Evolutionary conservation across 148 eudicot species (phyloP), one percentile per base, ranked within the genome.

Genomic region (Hydrangea macrophylla): DNA sequence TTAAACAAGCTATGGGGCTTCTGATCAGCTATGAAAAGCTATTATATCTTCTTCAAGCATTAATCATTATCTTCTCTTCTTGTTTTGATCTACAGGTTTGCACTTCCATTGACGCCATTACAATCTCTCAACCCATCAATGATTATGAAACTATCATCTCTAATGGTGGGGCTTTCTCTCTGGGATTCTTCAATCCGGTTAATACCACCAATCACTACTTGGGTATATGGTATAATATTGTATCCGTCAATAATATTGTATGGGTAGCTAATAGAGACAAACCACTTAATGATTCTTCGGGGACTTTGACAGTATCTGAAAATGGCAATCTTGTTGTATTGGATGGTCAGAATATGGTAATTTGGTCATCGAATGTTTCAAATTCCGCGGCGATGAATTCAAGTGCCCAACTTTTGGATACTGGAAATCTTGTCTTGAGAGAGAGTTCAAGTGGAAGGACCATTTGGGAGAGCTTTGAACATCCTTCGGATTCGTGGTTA

Each of bases 401-500:
- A 8, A 64, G 65, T 37, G 78, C 69, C 28, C 71, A 70, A n/a
- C 75, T 78, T 33, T 60, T 45, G 18, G 65, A 78, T 70, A 24
- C 72, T 50, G 82, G 82, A 5, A 74, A 78, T 54, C 60, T 78
- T 48, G 64, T 67, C 57, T 10, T 78, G 33, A 17, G 20, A 12
- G 25, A 32, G 10, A 36, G 10, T n/a, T 20, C 12, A 39, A 65
- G 65, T 31, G 81, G 81, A 30, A 70, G 68, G 15, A 50, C 39
- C 11, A 44, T 78, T 32, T 78, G 82, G 82, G 75, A 78, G 39
- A 74, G 72, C 26, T 78, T 78, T 66, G 75, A 74, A 70, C 69
- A 74, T 30, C 75, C 78, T 9, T 65, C 74, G 36, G 72, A 78
- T 36, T 54, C 65, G 3, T 10, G 70, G 3, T 51, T 78, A 72